Evolutionary conservation across 306 rosid genomes (phyloP), one percentile per base, ranked within the genome.

Genomic region (Argentina anserina): DNA sequence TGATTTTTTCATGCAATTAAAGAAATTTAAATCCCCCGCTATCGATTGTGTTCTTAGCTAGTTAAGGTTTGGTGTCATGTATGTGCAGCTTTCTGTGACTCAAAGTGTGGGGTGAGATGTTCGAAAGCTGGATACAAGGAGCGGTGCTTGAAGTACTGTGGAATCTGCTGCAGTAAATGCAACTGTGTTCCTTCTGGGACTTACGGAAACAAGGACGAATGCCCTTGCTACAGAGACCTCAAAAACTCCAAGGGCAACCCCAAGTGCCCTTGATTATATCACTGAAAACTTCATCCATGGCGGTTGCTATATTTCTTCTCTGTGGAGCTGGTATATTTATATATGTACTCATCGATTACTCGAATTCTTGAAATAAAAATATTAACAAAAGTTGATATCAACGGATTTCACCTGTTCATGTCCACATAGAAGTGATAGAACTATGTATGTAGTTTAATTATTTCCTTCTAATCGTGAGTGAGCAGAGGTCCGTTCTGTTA

Each of bases 161-260:
- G 96, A 28, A 88, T 94, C 13, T 94, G 98, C 79, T 94, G 99
- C 21, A 82, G 76, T 18, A 87, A 81, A 74, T 94, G 98, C 72
- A 40, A 85, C 0, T 91, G 98, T 34, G 97, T 91, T 72, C 98
- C 98, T 2, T 91, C 97, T 49, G 97, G 97, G 71, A 91, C 97
- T 71, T 86, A 77, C 17, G 97, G 97, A 12, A 85, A 94, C 85
- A 91, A 94, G 84, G 52, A 89, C 70, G 92, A 94, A 82, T 91
- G 97, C 84, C 91, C 97, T 85, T 94, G 97, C 80, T 91, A 94
- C 82, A 80, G 82, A n/a, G 84, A 83, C 65, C 47, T 88, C 72
- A 94, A 82, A 84, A 94, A 91, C 85, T 78, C 96, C 59, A 86
- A 91, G 87, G 96, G 98, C 60, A 25, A 77, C 7, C 14, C 52